phyloP scores from a whole-genome alignment of 305 asterid genomes.

The Rubia tinctorum region DNA sequence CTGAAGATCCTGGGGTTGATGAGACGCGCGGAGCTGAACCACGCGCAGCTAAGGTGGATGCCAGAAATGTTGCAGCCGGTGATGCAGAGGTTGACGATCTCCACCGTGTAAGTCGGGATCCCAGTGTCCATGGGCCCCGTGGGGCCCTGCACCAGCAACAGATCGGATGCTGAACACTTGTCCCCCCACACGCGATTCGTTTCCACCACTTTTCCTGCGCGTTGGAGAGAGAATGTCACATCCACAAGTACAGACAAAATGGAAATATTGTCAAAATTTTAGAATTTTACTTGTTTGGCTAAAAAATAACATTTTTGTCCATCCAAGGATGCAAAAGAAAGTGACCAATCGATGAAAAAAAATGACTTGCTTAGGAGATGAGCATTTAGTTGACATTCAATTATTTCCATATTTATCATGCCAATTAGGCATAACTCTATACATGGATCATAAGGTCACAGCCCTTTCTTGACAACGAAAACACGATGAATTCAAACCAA shows the following conservation, averaged over 20 bases:
- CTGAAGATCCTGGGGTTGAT: conserved; percentile 73
- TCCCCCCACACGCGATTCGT: conserved; percentile 77
- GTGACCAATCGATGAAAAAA: conserved; percentile 17
- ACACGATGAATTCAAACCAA: background rate
- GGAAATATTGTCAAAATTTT: background rate
- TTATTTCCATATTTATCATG: background rate
- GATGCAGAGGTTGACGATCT: conserved; percentile 67
- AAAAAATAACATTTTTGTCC: background rate
- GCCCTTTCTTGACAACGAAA: background rate
- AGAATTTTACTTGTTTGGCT: too few species aligned
- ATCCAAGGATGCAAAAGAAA: background rate
- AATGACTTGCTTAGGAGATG: conserved; percentile 19
- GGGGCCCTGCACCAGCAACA: conserved; percentile 75
- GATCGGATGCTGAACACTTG: conserved; percentile 64
- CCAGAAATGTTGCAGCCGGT: conserved; percentile 62
- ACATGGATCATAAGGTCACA: background rate
- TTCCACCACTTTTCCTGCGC: conserved; percentile 36
- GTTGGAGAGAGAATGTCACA: conserved; percentile 18
- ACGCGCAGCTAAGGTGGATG: conserved; percentile 78
- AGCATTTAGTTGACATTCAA: conserved; percentile 10
- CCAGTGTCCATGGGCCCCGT: conserved; percentile 75
- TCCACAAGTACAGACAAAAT: conserved; percentile 11
- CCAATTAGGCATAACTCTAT: background rate
- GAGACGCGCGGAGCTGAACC: conserved; percentile 95
- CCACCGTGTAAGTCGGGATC: conserved; percentile 85